Conservation (phyloP, 768 basidiomycete species). For the Nidularia sp. region DNA sequence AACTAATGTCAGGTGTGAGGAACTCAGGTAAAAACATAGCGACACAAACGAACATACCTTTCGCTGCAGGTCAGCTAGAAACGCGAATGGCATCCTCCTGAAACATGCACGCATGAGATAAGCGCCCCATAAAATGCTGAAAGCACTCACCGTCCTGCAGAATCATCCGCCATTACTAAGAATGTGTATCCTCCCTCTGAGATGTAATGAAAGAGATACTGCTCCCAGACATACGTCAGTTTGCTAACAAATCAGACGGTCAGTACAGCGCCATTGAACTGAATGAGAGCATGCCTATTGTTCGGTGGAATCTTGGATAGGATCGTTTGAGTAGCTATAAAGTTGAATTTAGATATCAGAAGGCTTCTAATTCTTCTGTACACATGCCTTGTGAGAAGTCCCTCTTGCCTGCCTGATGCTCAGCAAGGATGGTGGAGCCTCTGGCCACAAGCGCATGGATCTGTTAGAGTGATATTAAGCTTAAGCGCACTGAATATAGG, state of each 20-base stretch:
- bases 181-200: slow-evolving; percentile 85
- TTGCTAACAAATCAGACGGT: slow-evolving; percentile 39
- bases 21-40: neutral
- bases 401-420: slow-evolving; percentile 74
- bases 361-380: neutral
- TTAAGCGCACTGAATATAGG: neutral
- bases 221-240: slow-evolving; percentile 86
- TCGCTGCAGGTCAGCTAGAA: slow-evolving; percentile 81
- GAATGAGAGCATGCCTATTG: slow-evolving; percentile 41
- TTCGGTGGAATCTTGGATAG: slow-evolving; percentile 94
- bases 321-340: slow-evolving; percentile 78
- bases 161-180: slow-evolving; percentile 93
- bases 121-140: neutral
- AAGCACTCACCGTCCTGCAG: slow-evolving; percentile 70
- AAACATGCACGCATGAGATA: slow-evolving; percentile 1
- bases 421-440: slow-evolving; percentile 78
- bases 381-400: slow-evolving; percentile 84
- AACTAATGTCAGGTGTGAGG: slow-evolving; percentile 36
- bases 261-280: neutral
- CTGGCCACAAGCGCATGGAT: slow-evolving; percentile 84
- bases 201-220: slow-evolving; percentile 92
- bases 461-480: slow-evolving; percentile 23
- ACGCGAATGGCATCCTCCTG: slow-evolving; percentile 92
- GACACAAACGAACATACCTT: slow-evolving; percentile 38
- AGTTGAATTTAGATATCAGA: neutral